Conservation (phyloP, 768 basidiomycete genomes). For the Punctularia strigosozonata region DNA sequence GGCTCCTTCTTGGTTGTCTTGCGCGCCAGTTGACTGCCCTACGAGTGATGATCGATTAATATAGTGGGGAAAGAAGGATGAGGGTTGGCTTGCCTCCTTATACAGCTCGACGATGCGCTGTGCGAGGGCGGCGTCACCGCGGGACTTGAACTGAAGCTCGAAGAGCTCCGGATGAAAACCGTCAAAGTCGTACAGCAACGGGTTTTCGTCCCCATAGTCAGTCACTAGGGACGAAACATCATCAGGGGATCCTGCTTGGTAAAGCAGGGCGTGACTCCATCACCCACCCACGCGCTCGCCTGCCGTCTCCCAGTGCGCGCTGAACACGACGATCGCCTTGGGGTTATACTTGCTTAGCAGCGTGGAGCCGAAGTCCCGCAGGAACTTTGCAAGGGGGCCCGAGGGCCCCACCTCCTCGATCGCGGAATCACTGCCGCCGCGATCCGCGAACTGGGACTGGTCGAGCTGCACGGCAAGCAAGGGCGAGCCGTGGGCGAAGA, state of each 20-base stretch:
- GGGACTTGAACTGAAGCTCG: conserved; percentile 53
- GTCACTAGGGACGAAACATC: conserved; percentile 33
- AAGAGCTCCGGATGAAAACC: conserved; percentile 53
- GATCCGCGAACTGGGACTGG: too few relatives aligned
- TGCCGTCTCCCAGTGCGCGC: conserved; percentile 70
- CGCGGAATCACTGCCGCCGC: conserved; percentile 4
- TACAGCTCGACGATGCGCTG: conserved; percentile 49
- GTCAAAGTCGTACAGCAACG: conserved; percentile 65
- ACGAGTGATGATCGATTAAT: background rate
- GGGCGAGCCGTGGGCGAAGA: conserved; percentile 64
- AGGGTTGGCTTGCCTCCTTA: conserved; percentile 28
- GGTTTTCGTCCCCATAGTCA: conserved; percentile 69
- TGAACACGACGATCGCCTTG: conserved; percentile 72
- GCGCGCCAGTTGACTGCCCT: conserved; percentile 46
- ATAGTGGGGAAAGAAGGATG: conserved; percentile 1
- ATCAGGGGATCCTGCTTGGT: background rate
- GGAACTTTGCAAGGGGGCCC: conserved; percentile 45
- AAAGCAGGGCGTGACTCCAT: conserved; percentile 2
- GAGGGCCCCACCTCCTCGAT: conserved; percentile 27
- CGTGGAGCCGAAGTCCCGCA: conserved; percentile 53
- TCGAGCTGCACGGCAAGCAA: conserved; percentile 28
- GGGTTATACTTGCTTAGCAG: conserved; percentile 63
- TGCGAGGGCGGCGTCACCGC: conserved; percentile 46
- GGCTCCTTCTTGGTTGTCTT: conserved; percentile 35
- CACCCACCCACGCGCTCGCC: conserved; percentile 43